Conservation (phyloP, 345 rosid species). For the Sapria himalayana region DNA sequence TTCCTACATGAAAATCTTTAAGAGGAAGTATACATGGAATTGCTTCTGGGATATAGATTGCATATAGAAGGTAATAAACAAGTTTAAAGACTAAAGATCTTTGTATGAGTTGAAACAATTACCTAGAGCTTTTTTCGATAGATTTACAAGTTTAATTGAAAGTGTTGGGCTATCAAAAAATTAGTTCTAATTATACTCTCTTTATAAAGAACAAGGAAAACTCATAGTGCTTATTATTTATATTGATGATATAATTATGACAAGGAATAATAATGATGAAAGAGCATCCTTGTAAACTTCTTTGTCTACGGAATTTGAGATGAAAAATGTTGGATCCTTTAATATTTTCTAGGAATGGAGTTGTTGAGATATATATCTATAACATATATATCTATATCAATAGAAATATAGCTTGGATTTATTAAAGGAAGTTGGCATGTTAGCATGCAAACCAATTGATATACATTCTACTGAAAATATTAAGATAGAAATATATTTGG, state of each 20-base stretch:
- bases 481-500: not conserved
- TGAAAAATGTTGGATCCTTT: not conserved
- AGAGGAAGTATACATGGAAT: not conserved
- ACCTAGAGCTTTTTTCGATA: not conserved
- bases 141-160: not conserved
- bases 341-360: not conserved
- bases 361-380: not conserved
- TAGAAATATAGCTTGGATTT: not conserved
- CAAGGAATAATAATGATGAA: not conserved
- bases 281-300: not conserved
- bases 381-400: not conserved
- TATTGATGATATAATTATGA: not conserved
- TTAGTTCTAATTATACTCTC: not conserved
- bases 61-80: not conserved
- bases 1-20: too few relatives aligned
- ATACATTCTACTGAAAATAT: not conserved
- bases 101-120: not conserved
- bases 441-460: not conserved
- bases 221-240: not conserved
- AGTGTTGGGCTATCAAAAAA: not conserved
- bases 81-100: not conserved
- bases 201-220: not conserved
- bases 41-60: not conserved
- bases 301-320: not conserved
- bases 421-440: not conserved